These are phyloP conservation scores for Torrubiellomyces zombiae DNA, from an alignment of 2,329 filamentous ascomycete species.

Conservation along the genomic window DNA sequence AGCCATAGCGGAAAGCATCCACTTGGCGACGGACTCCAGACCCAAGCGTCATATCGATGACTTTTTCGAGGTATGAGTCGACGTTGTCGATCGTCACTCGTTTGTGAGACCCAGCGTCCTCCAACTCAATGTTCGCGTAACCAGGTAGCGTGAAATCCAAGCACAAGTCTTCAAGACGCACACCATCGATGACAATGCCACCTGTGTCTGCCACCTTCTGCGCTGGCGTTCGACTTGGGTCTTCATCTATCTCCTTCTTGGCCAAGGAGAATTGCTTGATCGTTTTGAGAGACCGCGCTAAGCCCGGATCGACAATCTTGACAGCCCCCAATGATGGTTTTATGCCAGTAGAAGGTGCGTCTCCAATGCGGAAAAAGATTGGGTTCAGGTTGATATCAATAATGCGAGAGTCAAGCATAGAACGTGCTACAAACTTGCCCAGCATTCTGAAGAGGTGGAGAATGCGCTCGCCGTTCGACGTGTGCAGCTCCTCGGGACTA, in stretches of 20 bases:
- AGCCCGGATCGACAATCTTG: constrained; percentile 70
- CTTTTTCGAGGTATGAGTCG: constrained; percentile 70
- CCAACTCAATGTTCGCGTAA: constrained; percentile 71
- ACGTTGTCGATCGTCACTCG: constrained; percentile 82
- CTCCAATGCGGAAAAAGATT: constrained; percentile 89
- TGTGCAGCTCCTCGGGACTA: constrained; percentile 56
- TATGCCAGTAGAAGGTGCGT: constrained; percentile 43
- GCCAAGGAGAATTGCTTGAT: constrained; percentile 74
- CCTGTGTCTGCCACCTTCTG: constrained; percentile 58
- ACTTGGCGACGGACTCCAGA: constrained; percentile 75
- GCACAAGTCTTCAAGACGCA: constrained; percentile 68
- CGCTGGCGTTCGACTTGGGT: constrained; percentile 43
- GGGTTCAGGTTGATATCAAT: constrained; percentile 97
- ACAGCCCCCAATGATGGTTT: constrained; percentile 78
- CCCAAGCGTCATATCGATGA: constrained; percentile 85
- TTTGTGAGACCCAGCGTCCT: constrained; percentile 56
- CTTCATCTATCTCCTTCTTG: constrained; percentile 68
- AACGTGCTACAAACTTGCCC: constrained; percentile 91
- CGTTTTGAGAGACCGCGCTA: constrained; percentile 71
- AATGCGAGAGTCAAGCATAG: constrained; percentile 95
- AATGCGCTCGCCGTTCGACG: constrained; percentile 72
- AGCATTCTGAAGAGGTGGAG: constrained; percentile 82
- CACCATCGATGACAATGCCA: constrained; percentile 57
- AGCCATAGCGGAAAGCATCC: constrained; percentile 78
- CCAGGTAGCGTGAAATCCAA: constrained; percentile 92